These are phyloP conservation scores for Acacia concinna DNA, from an alignment of 331 rosid species.

Conservation along the genomic window DNA sequence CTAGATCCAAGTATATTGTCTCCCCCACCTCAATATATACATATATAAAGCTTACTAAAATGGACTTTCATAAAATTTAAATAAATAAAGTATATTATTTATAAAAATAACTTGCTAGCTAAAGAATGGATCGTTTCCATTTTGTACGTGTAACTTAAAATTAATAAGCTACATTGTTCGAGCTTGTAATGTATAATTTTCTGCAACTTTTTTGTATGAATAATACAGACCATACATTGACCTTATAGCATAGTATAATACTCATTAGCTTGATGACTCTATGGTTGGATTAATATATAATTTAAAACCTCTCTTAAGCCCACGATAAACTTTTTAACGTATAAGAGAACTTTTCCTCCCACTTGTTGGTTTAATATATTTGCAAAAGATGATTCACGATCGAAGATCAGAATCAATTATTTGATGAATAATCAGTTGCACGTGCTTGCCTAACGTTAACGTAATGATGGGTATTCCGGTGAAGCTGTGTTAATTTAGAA, in stretches of 20 bases:
- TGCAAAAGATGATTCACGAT: neutral
- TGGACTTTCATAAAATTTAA: too few relatives aligned
- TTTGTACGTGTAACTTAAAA: neutral
- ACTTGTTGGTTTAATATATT: neutral
- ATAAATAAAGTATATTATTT: too few relatives aligned
- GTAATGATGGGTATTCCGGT: constrained; percentile 30
- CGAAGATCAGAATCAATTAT: constrained; percentile 12
- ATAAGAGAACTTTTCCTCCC: constrained; percentile 9
- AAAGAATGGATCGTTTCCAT: neutral
- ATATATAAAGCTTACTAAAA: too few relatives aligned
- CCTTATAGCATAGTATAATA: neutral
- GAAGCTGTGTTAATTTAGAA: constrained; percentile 12
- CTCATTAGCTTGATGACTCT: neutral
- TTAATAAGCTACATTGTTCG: neutral
- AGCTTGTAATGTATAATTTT: too few relatives aligned
- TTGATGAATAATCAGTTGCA: constrained; percentile 30
- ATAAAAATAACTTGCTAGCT: too few relatives aligned
- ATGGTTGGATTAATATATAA: neutral
- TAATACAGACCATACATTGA: neutral
- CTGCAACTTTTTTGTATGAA: neutral
- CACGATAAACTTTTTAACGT: neutral
- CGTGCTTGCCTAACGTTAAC: constrained; percentile 34
- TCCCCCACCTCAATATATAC: too few relatives aligned
- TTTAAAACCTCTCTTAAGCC: neutral
- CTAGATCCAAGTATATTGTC: neutral